Percentiles rank a stretch among this genome's conserved stretches.
Conservation (phyloP, 2,329 filamentous ascomycete genomes). For the Didymella glomerata region DNA sequence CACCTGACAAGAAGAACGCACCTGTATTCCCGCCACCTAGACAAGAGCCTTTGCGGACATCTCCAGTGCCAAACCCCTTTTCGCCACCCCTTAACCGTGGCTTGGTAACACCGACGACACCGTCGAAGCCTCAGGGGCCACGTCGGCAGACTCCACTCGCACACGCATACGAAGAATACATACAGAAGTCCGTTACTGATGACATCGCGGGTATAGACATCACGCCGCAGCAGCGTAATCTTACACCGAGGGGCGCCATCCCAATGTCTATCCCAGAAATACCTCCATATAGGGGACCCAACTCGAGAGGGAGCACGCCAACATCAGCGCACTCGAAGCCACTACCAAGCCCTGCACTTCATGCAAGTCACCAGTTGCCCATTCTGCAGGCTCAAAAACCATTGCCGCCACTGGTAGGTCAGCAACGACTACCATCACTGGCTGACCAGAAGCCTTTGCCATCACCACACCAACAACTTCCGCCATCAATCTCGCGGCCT, state of each 20-base stretch:
- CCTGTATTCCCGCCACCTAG: constrained; percentile 44
- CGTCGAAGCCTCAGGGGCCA: constrained; percentile 44
- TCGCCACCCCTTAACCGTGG: constrained; percentile 42
- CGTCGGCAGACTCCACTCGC: constrained; percentile 47
- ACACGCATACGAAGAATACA: constrained; percentile 55
- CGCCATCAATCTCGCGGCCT: constrained; percentile 31
- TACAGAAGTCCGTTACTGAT: constrained; percentile 58
- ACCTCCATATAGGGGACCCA: constrained; percentile 43
- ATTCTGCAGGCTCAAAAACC: constrained; percentile 25
- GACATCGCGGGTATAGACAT: constrained; percentile 53
- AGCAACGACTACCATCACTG: constrained; percentile 39
- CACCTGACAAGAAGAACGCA: constrained; percentile 52
- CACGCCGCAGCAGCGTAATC: constrained; percentile 40
- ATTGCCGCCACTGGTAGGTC: constrained; percentile 31
- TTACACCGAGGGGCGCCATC: constrained; percentile 44
- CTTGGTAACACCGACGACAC: constrained; percentile 43
- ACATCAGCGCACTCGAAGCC: constrained; percentile 30
- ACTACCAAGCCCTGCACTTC: constrained; percentile 32
- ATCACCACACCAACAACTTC: constrained; percentile 35
- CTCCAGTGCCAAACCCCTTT: constrained; percentile 45
- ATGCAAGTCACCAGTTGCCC: constrained; percentile 11
- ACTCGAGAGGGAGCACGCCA: constrained; percentile 25
- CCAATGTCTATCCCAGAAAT: constrained; percentile 48
- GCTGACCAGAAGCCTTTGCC: constrained; percentile 35
- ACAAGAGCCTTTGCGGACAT: constrained; percentile 42